Evolutionary conservation across 2,329 filamentous ascomycete genomes (phyloP), one percentile per base, ranked within the genome.

Genomic region (Microcyclosporella mali): DNA sequence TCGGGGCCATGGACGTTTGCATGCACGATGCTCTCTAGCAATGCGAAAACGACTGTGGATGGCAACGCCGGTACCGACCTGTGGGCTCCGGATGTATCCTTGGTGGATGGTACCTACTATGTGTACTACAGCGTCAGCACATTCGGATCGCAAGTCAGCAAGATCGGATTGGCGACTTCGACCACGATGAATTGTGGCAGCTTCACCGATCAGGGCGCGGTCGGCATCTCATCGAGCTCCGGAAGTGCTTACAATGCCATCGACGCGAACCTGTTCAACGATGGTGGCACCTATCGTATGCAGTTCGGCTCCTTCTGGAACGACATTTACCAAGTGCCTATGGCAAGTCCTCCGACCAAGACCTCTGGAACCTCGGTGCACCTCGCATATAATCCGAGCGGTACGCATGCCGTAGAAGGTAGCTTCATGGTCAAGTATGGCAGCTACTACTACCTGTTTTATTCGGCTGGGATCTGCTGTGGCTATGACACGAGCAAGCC

Each of bases 291-390:
- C 12, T 73, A 72, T 42, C 68, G 72, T 40, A 65, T 79, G 58
- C 77, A 70, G 46, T 86, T 84, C 49, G 82, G 82, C 17, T 82
- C 78, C 10, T 86, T 84, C 70, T 87, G 81, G 80, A 61, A 66
- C 6, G 75, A 80, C 56, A 70, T 85, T 45, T 82, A 77, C 65
- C 76, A 79, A 56, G 76, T 78, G 1, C 57, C 67, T 28, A 71
- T 84, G 57, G 56, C 6, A n/a, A 46, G 36, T 36, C 50, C 46
- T 34, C 53, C 60, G 36, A 47, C 25, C 1, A 65, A 65, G 4
- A 56, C 57, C 2, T 61, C 61, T 9, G 61, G 71, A 1, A 16
- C 55, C 43, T 51, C 28, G 63, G 69, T 44, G 9, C 71, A 79
- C 39, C 63, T 83, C 38, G 71, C 74, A 2, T 81, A 72, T 60